Conservation (phyloP, 1,139 yeast genomes). For the Taiozyma sp. region DNA sequence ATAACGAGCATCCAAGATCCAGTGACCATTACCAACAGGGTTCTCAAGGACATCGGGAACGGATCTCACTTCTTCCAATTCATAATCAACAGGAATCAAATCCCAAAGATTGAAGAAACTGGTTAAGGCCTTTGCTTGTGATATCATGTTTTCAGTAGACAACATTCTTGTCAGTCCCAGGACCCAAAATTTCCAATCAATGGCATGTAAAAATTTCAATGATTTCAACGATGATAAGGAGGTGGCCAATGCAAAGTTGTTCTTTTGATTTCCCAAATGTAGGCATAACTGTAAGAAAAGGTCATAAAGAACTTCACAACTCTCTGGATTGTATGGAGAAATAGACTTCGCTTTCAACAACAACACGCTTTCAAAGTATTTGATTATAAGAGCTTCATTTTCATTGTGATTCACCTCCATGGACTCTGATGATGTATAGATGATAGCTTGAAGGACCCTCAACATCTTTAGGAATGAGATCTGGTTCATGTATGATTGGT, state of each 20-base stretch:
- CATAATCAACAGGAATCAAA: slow-evolving; percentile 44
- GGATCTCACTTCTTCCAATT: slow-evolving; percentile 1
- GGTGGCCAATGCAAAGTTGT: background rate
- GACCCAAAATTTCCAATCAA: slow-evolving; percentile 81
- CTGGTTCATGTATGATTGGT: slow-evolving; percentile 26
- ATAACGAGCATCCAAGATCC: slow-evolving; percentile 14
- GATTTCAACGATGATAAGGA: background rate
- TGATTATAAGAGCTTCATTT: slow-evolving; percentile 2
- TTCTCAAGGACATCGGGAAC: background rate
- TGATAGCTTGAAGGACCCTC: slow-evolving; percentile 28
- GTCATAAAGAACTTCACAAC: slow-evolving; percentile 46
- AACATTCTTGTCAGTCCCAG: slow-evolving; percentile 56
- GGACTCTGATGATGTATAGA: slow-evolving; percentile 8
- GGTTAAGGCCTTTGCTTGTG: slow-evolving; percentile 58
- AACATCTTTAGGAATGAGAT: slow-evolving; percentile 30
- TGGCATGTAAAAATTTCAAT: slow-evolving; percentile 13
- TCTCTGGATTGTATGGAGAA: slow-evolving; percentile 34
- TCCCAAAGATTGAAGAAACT: slow-evolving; percentile 75
- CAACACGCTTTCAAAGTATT: slow-evolving; percentile 30
- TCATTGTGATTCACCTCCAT: background rate
- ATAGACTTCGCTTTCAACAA: slow-evolving; percentile 31
- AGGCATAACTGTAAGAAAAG: slow-evolving; percentile 14
- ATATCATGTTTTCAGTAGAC: slow-evolving; percentile 56
- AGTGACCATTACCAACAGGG: slow-evolving; percentile 4
- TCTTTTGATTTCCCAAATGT: slow-evolving; percentile 6